Evolutionary conservation across 345 rosid species (phyloP).

Genomic region (Laguncularia racemosa): DNA sequence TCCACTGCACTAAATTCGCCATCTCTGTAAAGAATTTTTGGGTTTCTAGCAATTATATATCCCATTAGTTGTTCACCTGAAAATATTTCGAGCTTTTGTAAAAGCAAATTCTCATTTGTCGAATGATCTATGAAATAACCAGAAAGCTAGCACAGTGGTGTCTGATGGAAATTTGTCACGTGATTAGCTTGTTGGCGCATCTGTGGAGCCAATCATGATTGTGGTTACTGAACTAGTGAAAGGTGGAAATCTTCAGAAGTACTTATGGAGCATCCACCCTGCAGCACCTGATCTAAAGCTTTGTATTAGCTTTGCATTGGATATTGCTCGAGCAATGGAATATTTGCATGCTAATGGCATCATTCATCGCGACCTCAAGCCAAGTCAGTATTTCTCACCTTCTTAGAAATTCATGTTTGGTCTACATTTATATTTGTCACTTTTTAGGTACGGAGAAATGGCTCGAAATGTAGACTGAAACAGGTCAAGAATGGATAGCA

Average conservation of each 20-base stretch:
- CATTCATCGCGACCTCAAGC: constrained; percentile 70
- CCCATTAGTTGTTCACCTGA: too few species aligned
- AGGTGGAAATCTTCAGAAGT: constrained; percentile 41
- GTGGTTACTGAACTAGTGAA: constrained; percentile 49
- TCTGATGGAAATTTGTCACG: background rate
- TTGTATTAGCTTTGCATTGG: constrained; percentile 41
- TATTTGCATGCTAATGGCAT: constrained; percentile 58
- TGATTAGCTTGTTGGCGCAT: constrained; percentile 51
- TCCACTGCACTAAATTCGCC: too few species aligned
- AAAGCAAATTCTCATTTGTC: too few species aligned
- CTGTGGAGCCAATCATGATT: constrained; percentile 44
- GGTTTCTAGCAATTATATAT: too few species aligned
- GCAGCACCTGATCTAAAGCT: constrained; percentile 22
- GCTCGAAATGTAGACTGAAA: too few species aligned
- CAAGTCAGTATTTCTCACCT: constrained; percentile 30
- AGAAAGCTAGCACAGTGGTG: too few species aligned
- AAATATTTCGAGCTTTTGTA: too few species aligned
- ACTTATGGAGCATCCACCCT: constrained; percentile 40
- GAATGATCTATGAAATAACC: too few species aligned
- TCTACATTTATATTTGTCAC: too few species aligned
- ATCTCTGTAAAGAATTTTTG: too few species aligned
- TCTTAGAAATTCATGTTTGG: background rate
- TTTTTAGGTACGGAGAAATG: too few species aligned
- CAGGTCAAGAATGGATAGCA: too few species aligned
- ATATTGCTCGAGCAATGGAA: constrained; percentile 61